phyloP scores from a whole-genome alignment of 768 basidiomycete species.

The Tremella mesenterica region DNA sequence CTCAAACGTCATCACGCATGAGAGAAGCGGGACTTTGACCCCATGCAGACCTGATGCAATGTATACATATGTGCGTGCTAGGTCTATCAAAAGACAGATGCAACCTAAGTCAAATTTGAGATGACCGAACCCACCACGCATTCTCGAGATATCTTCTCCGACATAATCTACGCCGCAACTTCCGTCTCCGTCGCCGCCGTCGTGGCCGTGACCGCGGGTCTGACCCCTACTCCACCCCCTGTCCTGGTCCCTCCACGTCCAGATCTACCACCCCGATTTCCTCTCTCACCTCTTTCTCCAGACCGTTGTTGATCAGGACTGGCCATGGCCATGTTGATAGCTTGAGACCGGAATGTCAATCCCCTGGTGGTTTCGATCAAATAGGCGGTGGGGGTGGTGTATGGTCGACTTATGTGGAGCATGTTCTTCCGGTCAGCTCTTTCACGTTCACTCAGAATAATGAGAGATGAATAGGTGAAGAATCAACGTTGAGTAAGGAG shows the following conservation, averaged over 20 bases:
- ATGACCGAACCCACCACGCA: too few species aligned
- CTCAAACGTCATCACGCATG: too few species aligned
- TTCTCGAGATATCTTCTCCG: too few species aligned
- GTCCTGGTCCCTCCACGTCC: conserved; percentile 4
- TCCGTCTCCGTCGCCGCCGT: conserved; percentile 9
- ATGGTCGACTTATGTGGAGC: conserved; percentile 85
- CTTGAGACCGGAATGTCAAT: conserved; percentile 80
- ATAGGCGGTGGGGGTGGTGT: conserved; percentile 80
- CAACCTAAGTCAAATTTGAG: too few species aligned
- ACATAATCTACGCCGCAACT: conserved; percentile 13
- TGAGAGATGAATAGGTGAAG: not conserved
- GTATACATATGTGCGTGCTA: too few species aligned
- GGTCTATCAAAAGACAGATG: too few species aligned
- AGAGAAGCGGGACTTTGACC: too few species aligned
- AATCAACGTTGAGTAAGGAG: not conserved
- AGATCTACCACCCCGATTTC: conserved; percentile 17
- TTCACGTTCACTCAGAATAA: not conserved
- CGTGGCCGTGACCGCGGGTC: too few species aligned
- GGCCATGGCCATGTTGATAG: conserved; percentile 67
- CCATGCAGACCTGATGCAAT: too few species aligned
- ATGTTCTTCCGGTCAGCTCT: conserved; percentile 58
- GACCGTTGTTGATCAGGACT: conserved; percentile 20
- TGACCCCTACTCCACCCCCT: too few species aligned
- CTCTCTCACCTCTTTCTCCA: conserved; percentile 15
- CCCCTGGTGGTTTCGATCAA: conserved; percentile 94